phyloP scores from a whole-genome alignment of 78 protist species.

The Polysphondylium violaceum region DNA sequence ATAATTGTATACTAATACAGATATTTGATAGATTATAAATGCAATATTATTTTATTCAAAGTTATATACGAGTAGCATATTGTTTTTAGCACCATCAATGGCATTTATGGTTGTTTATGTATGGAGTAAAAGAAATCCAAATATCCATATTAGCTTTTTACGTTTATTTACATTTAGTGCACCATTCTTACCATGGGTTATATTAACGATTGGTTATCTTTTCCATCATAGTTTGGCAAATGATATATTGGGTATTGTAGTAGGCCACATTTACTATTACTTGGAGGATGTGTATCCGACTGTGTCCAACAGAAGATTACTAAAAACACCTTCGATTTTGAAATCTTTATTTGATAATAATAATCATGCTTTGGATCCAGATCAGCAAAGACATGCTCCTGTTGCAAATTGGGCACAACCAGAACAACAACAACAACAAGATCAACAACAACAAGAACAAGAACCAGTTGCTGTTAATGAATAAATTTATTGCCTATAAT shows the following conservation, averaged over 20 bases:
- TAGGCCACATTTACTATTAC: conserved; percentile 74
- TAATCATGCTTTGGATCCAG: background rate
- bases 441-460: conserved; percentile 13
- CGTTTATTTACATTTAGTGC: conserved; percentile 83
- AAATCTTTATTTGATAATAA: background rate
- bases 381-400: background rate
- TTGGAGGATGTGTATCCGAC: conserved; percentile 77
- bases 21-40: conserved; percentile 17
- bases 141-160: conserved; percentile 74
- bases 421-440: conserved; percentile 26
- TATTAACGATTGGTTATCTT: conserved; percentile 58
- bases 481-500: too few species aligned
- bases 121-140: conserved; percentile 82
- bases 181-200: conserved; percentile 84
- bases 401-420: conserved; percentile 3
- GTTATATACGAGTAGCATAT: conserved; percentile 20
- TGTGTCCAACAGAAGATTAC: conserved; percentile 42
- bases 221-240: conserved; percentile 35
- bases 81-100: conserved; percentile 77
- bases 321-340: conserved; percentile 71
- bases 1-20: background rate
- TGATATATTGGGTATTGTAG: conserved; percentile 79
- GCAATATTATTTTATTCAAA: conserved; percentile 66
- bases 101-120: conserved; percentile 85
- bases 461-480: background rate